Conservation (phyloP, 176 grass and related monocot genomes). For the Cenchrus purpureus region DNA sequence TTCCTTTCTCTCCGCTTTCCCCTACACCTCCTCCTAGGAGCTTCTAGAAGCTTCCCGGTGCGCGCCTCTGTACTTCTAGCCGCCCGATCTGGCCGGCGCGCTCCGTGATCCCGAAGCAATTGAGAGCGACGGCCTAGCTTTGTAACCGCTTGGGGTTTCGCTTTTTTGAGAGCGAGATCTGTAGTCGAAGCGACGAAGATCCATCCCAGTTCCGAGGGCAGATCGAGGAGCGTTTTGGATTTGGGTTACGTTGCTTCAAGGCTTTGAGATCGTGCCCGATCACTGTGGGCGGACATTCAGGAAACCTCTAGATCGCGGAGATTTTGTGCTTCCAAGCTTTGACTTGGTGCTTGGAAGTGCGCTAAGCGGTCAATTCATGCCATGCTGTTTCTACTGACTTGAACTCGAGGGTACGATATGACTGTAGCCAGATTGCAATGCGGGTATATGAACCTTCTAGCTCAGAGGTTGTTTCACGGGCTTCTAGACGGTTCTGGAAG, state of each 20-base stretch:
- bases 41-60: slow-evolving; percentile 23
- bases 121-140: background rate
- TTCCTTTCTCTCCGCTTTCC: background rate
- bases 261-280: background rate
- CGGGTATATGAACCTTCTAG: background rate
- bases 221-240: slow-evolving; percentile 25
- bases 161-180: slow-evolving; percentile 26
- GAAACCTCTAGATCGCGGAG: slow-evolving; percentile 28
- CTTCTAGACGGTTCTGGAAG: slow-evolving; percentile 12
- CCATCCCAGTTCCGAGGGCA: background rate
- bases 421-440: background rate
- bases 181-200: background rate
- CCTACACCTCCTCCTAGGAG: background rate
- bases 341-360: background rate
- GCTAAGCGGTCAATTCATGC: slow-evolving; percentile 21
- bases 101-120: slow-evolving; percentile 30
- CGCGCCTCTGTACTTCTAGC: background rate
- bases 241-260: background rate
- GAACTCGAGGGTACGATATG: background rate
- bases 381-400: background rate
- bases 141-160: background rate
- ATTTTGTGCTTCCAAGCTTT: background rate
- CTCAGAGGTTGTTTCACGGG: background rate
- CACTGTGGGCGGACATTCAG: background rate
- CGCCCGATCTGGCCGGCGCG: slow-evolving; percentile 8